Percentiles rank a stretch among this genome's conserved stretches.
Evolutionary conservation across 768 basidiomycete genomes (phyloP).

Genomic region (Auricularia cornea): DNA sequence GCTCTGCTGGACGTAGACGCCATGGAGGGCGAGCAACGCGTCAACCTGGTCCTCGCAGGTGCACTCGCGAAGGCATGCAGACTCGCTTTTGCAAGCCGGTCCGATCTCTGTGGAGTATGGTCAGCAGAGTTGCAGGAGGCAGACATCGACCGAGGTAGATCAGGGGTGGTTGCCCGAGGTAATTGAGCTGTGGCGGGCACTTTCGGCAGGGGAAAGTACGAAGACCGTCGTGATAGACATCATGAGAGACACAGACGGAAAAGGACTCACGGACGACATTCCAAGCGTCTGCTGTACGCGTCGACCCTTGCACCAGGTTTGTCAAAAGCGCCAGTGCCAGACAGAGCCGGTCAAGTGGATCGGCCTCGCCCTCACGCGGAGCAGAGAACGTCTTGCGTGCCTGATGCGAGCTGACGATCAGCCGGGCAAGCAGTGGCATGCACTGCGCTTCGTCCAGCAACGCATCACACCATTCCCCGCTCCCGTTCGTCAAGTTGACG

Average conservation of each 20-base stretch:
- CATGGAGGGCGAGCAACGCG: conserved; percentile 43
- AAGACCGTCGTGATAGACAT: conserved; percentile 93
- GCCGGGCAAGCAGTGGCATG: conserved; percentile 39
- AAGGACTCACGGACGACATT: neutral
- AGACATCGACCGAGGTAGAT: conserved; percentile 20
- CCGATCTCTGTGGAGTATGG: conserved; percentile 34
- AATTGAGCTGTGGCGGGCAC: conserved; percentile 89
- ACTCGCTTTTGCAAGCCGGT: conserved; percentile 42
- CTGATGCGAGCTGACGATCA: conserved; percentile 34
- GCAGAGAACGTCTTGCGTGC: conserved; percentile 10
- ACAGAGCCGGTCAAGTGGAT: conserved; percentile 61
- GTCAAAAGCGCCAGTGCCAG: conserved; percentile 68
- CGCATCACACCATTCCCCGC: conserved; percentile 45
- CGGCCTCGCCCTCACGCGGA: conserved; percentile 21
- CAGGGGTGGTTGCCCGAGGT: conserved; percentile 75
- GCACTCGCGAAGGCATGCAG: conserved; percentile 45
- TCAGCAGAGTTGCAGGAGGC: conserved; percentile 1
- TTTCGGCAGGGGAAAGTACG: conserved; percentile 79
- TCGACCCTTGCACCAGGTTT: conserved; percentile 60
- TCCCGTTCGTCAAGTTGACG: conserved; percentile 61
- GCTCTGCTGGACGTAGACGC: conserved; percentile 33
- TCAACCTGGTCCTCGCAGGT: conserved; percentile 38
- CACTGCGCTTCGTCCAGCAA: conserved; percentile 40
- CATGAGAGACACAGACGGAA: too few species aligned
- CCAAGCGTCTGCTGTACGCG: conserved; percentile 9